These are phyloP conservation scores for Mycocentrospora acerina DNA, from an alignment of 2,329 filamentous ascomycete species.

Conservation along the genomic window DNA sequence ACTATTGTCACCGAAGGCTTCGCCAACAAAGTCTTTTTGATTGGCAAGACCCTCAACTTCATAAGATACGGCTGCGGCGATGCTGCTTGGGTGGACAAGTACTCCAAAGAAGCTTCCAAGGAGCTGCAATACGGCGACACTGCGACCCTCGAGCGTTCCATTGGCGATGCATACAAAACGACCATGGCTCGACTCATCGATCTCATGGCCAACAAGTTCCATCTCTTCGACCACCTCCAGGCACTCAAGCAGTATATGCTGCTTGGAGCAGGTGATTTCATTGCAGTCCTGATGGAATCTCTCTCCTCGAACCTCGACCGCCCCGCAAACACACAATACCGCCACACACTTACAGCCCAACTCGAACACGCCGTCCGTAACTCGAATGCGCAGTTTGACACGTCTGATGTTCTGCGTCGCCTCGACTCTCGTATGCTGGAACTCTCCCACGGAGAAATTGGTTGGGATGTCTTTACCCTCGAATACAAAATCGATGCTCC, in stretches of 20 bases:
- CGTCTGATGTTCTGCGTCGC: constrained; percentile 83
- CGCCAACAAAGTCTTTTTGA: constrained; percentile 93
- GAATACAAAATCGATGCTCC: constrained; percentile 98
- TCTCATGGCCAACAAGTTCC: constrained; percentile 94
- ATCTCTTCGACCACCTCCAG: constrained; percentile 86
- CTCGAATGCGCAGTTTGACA: constrained; percentile 95
- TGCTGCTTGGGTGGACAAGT: constrained; percentile 90
- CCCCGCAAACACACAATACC: constrained; percentile 93
- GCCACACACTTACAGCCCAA: constrained; percentile 96
- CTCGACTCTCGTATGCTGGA: constrained; percentile 98
- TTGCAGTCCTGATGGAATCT: constrained; percentile 95
- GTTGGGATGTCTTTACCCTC: constrained; percentile 98
- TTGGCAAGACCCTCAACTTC: constrained; percentile 97
- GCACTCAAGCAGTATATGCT: constrained; percentile 94
- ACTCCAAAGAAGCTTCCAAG: constrained; percentile 90
- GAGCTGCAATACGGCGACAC: constrained; percentile 92
- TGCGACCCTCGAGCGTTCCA: constrained; percentile 84
- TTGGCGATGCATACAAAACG: constrained; percentile 95
- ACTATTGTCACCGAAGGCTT: constrained; percentile 93
- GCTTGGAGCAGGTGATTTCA: constrained; percentile 94
- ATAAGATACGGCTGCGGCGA: constrained; percentile 95
- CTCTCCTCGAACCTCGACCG: constrained; percentile 89
- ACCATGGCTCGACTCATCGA: constrained; percentile 95
- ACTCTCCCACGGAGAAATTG: constrained; percentile 92
- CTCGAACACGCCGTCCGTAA: constrained; percentile 95